phyloP scores from a whole-genome alignment of 768 basidiomycete species.

The Calocybe indica region DNA sequence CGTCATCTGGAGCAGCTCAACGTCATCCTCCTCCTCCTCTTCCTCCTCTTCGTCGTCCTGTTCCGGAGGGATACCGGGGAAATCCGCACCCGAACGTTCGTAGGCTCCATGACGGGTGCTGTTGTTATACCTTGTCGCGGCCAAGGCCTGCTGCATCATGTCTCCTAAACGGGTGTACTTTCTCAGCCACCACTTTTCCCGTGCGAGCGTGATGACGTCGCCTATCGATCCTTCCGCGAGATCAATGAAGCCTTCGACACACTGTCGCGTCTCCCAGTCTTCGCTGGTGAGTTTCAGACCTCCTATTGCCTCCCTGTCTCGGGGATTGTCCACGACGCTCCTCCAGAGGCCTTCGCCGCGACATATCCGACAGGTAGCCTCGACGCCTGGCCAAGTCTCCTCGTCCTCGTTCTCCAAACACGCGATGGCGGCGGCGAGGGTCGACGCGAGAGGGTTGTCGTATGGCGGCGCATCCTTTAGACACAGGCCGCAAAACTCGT shows the following conservation, averaged over 20 bases:
- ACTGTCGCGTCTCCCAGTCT: conserved; percentile 67
- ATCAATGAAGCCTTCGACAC: conserved; percentile 68
- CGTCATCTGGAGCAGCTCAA: conserved; percentile 33
- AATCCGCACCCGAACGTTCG: conserved; percentile 9
- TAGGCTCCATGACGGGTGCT: too few relatives aligned
- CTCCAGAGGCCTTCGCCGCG: conserved; percentile 63
- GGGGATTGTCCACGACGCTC: conserved; percentile 37
- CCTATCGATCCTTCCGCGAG: conserved; percentile 62
- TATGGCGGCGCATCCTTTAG: conserved; percentile 52
- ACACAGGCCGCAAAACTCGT: conserved; percentile 61
- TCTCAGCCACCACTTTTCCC: conserved; percentile 70
- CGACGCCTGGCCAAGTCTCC: conserved; percentile 57
- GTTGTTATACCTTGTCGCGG: conserved; percentile 43
- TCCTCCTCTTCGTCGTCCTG: conserved; percentile 29
- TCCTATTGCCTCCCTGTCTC: conserved; percentile 56
- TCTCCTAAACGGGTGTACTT: conserved; percentile 59
- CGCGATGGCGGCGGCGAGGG: conserved; percentile 35
- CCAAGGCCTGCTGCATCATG: conserved; percentile 62
- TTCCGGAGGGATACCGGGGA: conserved; percentile 10
- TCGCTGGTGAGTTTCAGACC: conserved; percentile 28
- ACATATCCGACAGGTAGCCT: conserved; percentile 65
- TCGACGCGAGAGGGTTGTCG: conserved; percentile 23
- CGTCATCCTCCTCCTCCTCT: conserved; percentile 39
- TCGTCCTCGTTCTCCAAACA: conserved; percentile 62
- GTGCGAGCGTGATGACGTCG: conserved; percentile 54